Conservation (phyloP, 1,284 basidiomycete species). For the Cutaneotrichosporon daszewskae region DNA sequence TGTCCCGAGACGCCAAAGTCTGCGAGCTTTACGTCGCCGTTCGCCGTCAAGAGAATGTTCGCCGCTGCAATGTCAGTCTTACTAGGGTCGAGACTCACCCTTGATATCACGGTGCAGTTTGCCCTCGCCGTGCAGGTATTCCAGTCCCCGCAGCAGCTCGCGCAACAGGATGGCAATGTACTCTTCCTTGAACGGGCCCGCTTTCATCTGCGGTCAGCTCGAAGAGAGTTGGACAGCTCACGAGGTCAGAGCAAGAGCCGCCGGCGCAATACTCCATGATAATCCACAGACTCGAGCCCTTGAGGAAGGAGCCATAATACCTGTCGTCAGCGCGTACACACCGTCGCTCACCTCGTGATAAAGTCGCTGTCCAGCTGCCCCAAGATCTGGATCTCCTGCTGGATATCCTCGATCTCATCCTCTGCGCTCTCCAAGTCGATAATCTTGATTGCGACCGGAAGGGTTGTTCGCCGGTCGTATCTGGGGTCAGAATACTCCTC, state of each 20-base stretch:
- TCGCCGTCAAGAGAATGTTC: slow-evolving; percentile 87
- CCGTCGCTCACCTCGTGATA: slow-evolving; percentile 74
- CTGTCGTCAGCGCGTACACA: slow-evolving; percentile 45
- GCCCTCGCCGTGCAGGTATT: slow-evolving; percentile 87
- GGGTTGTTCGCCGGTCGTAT: slow-evolving; percentile 84
- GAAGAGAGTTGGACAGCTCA: slow-evolving; percentile 22
- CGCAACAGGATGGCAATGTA: slow-evolving; percentile 96
- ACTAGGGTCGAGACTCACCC: slow-evolving; percentile 52
- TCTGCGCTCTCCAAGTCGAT: slow-evolving; percentile 98
- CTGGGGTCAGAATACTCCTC: slow-evolving; percentile 52
- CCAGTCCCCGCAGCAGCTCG: slow-evolving; percentile 84
- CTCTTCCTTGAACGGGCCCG: slow-evolving; percentile 93
- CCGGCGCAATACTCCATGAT: slow-evolving; percentile 87
- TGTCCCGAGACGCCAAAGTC: slow-evolving; percentile 99
- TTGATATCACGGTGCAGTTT: slow-evolving; percentile 99
- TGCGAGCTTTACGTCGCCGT: slow-evolving; percentile 92
- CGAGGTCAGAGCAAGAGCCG: slow-evolving; percentile 53
- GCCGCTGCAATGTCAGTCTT: slow-evolving; percentile 59
- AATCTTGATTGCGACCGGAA: slow-evolving; percentile 95
- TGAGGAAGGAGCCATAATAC: slow-evolving; percentile 92
- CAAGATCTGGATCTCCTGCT: slow-evolving; percentile 97
- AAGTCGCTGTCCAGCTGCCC: slow-evolving; percentile 94
- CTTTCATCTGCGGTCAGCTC: slow-evolving; percentile 75
- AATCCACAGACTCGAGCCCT: slow-evolving; percentile 95
- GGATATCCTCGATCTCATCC: slow-evolving; percentile 99